Percentiles rank a stretch among this genome's conserved stretches.
Conservation (phyloP, 2,329 filamentous ascomycete genomes). For the Periconia digitata region DNA sequence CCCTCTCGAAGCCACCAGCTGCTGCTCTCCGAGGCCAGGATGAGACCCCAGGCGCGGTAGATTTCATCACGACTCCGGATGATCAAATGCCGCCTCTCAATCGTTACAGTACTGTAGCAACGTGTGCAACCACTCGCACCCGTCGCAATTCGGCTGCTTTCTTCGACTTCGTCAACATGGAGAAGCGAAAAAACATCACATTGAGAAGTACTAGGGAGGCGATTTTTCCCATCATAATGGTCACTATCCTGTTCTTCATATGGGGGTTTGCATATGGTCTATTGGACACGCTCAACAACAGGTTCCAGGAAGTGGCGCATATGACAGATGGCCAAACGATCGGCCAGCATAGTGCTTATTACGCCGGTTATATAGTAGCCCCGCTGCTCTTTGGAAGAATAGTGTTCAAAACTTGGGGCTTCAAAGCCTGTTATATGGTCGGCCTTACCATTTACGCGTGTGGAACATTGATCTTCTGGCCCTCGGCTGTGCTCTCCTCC, state of each 20-base stretch:
- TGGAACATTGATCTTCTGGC: conserved; percentile 65
- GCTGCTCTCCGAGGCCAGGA: conserved; percentile 22
- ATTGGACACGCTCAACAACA: conserved; percentile 76
- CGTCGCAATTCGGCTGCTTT: conserved; percentile 52
- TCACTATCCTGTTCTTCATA: conserved; percentile 80
- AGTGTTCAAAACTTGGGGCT: conserved; percentile 61
- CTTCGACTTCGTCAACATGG: conserved; percentile 77
- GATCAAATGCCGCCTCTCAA: conserved; percentile 36
- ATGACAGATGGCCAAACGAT: conserved; percentile 65
- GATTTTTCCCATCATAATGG: conserved; percentile 70
- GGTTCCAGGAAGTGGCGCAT: conserved; percentile 63
- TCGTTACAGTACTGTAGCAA: conserved; percentile 40
- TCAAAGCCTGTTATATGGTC: conserved; percentile 63
- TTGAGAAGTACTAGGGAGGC: conserved; percentile 65
- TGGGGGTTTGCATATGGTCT: conserved; percentile 93
- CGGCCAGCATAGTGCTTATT: conserved; percentile 71
- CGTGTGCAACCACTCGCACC: conserved; percentile 21
- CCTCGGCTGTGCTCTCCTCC: conserved; percentile 63
- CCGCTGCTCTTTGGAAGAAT: conserved; percentile 66
- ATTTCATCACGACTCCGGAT: conserved; percentile 57
- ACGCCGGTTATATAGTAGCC: conserved; percentile 69
- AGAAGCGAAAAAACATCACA: conserved; percentile 68
- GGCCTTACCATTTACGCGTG: conserved; percentile 65
- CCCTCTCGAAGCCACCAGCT: conserved; percentile 17
- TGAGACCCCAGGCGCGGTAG: conserved; percentile 50